phyloP scores from a whole-genome alignment of 1,139 yeast genomes.

The Nakaseomyces bracarensis region DNA sequence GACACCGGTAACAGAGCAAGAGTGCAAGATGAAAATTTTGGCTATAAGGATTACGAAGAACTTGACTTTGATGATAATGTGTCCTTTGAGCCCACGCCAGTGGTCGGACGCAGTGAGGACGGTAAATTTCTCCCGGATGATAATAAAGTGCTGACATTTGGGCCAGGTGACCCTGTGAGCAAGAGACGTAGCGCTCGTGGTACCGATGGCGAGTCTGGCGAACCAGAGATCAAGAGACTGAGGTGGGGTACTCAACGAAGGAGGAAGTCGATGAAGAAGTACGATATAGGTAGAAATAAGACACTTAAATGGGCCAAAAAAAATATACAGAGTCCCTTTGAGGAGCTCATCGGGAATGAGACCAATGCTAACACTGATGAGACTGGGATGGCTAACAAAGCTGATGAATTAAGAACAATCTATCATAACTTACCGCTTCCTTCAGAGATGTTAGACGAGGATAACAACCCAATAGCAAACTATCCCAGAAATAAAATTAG shows the following conservation, averaged over 20 bases:
- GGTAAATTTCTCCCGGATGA: slow-evolving; percentile 9
- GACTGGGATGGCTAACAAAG: slow-evolving; percentile 21
- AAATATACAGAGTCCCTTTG: slow-evolving; percentile 28
- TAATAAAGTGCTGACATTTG: slow-evolving; percentile 9
- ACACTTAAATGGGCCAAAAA: slow-evolving; percentile 35
- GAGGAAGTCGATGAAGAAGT: slow-evolving; percentile 48
- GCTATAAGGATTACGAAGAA: slow-evolving; percentile 13
- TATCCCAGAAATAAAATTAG: slow-evolving; percentile 88
- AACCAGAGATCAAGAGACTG: slow-evolving; percentile 50
- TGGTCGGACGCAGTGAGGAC: slow-evolving; percentile 11
- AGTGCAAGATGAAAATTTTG: too few species aligned
- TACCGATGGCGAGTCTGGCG: too few species aligned
- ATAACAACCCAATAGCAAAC: slow-evolving; percentile 47
- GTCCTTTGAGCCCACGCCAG: slow-evolving; percentile 6
- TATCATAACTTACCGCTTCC: slow-evolving; percentile 70
- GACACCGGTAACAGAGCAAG: too few species aligned
- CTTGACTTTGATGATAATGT: slow-evolving; percentile 18
- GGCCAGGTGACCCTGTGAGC: slow-evolving; percentile 10
- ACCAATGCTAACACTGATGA: slow-evolving; percentile 16
- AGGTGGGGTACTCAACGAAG: slow-evolving; percentile 84
- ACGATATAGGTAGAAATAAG: slow-evolving; percentile 34
- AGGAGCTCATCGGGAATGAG: slow-evolving; percentile 18
- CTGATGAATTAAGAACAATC: slow-evolving; percentile 40
- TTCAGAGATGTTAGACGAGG: slow-evolving; percentile 47
- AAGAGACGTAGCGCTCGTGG: too few species aligned